These are phyloP conservation scores for Zygotorulaspora chibaensis DNA, from an alignment of 805 yeast species.

Conservation along the genomic window DNA sequence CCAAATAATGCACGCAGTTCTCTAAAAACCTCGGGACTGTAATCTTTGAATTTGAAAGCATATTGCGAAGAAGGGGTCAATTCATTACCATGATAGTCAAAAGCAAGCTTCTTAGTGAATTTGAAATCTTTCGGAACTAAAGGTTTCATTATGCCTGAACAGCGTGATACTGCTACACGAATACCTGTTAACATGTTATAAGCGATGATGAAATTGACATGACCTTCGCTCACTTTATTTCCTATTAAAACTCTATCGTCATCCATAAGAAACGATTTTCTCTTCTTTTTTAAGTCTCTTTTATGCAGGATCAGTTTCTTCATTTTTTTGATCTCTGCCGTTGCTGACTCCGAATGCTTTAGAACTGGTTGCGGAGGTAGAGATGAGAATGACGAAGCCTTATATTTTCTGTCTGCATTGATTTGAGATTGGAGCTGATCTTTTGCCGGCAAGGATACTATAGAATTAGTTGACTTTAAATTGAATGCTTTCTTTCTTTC, in stretches of 20 bases:
- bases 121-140: slow-evolving; percentile 65
- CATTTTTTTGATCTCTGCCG: slow-evolving; percentile 47
- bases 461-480: slow-evolving; percentile 8
- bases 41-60: slow-evolving; percentile 95
- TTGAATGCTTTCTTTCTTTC: slow-evolving; percentile 4
- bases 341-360: slow-evolving; percentile 37
- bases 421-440: slow-evolving; percentile 4
- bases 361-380: slow-evolving; percentile 12
- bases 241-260: slow-evolving; percentile 62
- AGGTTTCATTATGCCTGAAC: slow-evolving; percentile 79
- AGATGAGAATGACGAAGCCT: slow-evolving; percentile 12
- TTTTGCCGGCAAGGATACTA: slow-evolving; percentile 12
- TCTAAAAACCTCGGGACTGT: slow-evolving; percentile 89
- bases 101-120: slow-evolving; percentile 72
- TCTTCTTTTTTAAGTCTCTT: slow-evolving; percentile 41
- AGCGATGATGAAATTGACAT: slow-evolving; percentile 87
- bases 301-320: slow-evolving; percentile 44
- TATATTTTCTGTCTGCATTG: slow-evolving; percentile 1
- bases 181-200: slow-evolving; percentile 97
- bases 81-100: slow-evolving; percentile 82
- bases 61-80: slow-evolving; percentile 89
- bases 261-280: slow-evolving; percentile 43
- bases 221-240: slow-evolving; percentile 85
- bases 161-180: slow-evolving; percentile 87
- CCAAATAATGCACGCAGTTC: slow-evolving; percentile 77